Percentiles rank a stretch among this genome's conserved stretches.
These are phyloP conservation scores for Agaricus subrufescens DNA, from an alignment of 768 basidiomycete genomes.

Conservation along the genomic window DNA sequence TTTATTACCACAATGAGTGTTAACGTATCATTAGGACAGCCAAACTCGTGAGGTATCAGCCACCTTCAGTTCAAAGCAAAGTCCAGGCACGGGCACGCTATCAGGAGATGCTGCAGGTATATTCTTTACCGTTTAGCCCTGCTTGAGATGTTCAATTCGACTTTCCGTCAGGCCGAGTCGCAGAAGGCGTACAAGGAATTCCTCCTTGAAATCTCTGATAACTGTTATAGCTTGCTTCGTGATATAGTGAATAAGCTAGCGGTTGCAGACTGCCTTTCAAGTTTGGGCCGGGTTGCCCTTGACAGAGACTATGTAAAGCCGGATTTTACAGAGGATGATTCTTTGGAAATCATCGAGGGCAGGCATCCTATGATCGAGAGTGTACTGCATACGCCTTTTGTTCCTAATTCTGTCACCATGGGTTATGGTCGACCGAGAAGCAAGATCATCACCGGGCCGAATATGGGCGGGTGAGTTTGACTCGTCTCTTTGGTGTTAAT, in stretches of 20 bases:
- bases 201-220: conserved; percentile 60
- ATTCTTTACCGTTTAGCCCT: not conserved
- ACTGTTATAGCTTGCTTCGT: conserved; percentile 68
- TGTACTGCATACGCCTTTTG: conserved; percentile 73
- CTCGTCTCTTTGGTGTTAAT: not conserved
- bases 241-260: conserved; percentile 79
- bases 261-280: conserved; percentile 80
- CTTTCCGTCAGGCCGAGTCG: conserved; percentile 44
- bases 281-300: conserved; percentile 76
- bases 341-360: conserved; percentile 74
- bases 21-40: not conserved
- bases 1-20: not conserved
- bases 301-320: conserved; percentile 78
- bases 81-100: conserved; percentile 71
- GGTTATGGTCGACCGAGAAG: conserved; percentile 46
- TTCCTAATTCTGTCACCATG: conserved; percentile 75
- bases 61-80: conserved; percentile 58
- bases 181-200: conserved; percentile 64
- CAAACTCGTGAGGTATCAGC: conserved; percentile 58
- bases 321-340: conserved; percentile 59
- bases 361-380: conserved; percentile 93
- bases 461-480: conserved; percentile 65
- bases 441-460: conserved; percentile 80
- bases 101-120: conserved; percentile 60
- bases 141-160: not conserved